Base-by-base conservation (phyloP, 345 rosid genomes). In the Populus nigra region DNA sequence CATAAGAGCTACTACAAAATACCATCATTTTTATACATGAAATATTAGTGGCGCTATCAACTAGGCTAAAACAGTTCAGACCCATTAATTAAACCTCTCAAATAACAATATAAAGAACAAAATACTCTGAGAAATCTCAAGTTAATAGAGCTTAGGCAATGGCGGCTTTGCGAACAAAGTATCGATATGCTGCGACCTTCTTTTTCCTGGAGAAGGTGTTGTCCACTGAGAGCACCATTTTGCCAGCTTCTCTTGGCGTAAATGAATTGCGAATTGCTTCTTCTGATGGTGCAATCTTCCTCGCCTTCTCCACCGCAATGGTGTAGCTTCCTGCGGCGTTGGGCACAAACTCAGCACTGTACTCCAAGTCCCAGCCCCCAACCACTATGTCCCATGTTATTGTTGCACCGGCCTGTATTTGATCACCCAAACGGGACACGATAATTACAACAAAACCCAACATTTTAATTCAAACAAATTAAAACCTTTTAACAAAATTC, bases 351-450 rank as follows among this genome's bases (percentile, higher is more conserved):
- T 96, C 99, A 35, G 97, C 97, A 9, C 92, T 93, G 86, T 96
- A 96, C 78, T 96, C 99, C 85, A 96, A 77, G 18, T 96, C 99
- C 99, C 99, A 96, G 31, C 97, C 99, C 39, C 99, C 99, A 13
- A 96, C 99, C 36, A 89, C 98, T 45, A 96, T 86, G 76, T 96
- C 99, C 99, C 99, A 96, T 23, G 93, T 84, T 76, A 96, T 96
- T 5, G 93, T 92, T 55, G 95, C 93, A 23, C 97, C 97, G 22
- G 83, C 95, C 99, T 95, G 65, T 17, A 27, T 29, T 9, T 20
- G 41, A 33, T 17, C 47, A 20, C 2, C 8, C 20, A 10, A 7
- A 33, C 33, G 18, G 7, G 5, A 31, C 17, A 33, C 47, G 12
- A 2, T 41, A 41, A 41, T 41, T 41, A 41, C 13, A 41, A 41